Percentiles rank a stretch among this genome's conserved stretches.
phyloP scores from a whole-genome alignment of 179 eudicot genomes.

The Beta corolliflora region DNA sequence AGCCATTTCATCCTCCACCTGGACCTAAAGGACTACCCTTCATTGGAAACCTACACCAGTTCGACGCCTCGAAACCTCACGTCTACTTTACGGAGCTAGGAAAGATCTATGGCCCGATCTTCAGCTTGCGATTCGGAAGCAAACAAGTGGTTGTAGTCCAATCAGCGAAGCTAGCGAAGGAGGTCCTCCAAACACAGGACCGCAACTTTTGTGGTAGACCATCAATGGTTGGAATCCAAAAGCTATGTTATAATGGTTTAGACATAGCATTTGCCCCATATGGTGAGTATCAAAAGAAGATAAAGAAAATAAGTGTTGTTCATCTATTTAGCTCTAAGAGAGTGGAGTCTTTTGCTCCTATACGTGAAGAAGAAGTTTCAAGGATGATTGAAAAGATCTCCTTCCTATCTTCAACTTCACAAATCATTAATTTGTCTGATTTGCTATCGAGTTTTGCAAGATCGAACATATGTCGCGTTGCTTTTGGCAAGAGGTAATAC shows the following conservation, averaged over 20 bases:
- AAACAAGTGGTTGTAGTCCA: slow-evolving; percentile 26
- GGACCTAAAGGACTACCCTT: slow-evolving; percentile 34
- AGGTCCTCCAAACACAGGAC: slow-evolving; percentile 36
- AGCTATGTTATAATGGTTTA: slow-evolving; percentile 26
- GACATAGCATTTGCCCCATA: slow-evolving; percentile 26
- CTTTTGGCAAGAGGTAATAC: slow-evolving; percentile 33
- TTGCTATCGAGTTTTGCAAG: slow-evolving; percentile 15
- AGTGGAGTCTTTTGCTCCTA: slow-evolving; percentile 24
- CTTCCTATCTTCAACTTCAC: not conserved
- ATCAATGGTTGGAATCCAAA: slow-evolving; percentile 8
- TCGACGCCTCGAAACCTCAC: slow-evolving; percentile 10
- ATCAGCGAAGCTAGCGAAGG: slow-evolving; percentile 31
- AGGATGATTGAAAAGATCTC: slow-evolving; percentile 24
- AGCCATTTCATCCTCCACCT: slow-evolving; percentile 20
- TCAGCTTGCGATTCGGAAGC: slow-evolving; percentile 27
- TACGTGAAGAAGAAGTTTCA: slow-evolving; percentile 29
- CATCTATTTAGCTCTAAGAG: slow-evolving; percentile 30
- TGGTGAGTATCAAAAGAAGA: slow-evolving; percentile 20
- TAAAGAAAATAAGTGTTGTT: slow-evolving; percentile 24
- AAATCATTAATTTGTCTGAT: slow-evolving; percentile 26
- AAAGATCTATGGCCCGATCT: slow-evolving; percentile 32
- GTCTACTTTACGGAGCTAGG: slow-evolving; percentile 21
- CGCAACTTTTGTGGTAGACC: slow-evolving; percentile 28
- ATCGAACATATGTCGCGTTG: slow-evolving; percentile 24
- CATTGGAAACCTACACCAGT: slow-evolving; percentile 36